phyloP scores from a whole-genome alignment of 148 eudicot species.

The Limonium bicolor region DNA sequence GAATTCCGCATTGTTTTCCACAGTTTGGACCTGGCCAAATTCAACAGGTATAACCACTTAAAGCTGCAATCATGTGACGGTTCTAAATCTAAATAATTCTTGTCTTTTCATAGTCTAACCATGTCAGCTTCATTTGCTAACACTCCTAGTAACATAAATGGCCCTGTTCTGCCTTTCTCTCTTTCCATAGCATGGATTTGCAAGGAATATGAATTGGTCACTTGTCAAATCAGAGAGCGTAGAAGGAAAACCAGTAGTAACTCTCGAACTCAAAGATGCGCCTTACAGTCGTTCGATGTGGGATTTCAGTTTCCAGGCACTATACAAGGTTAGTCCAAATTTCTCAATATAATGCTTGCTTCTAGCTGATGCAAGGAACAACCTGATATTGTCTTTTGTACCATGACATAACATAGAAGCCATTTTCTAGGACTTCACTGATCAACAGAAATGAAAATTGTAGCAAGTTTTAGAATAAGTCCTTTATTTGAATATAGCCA shows the following conservation, averaged over 20 bases:
- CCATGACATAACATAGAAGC: not conserved
- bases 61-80: no score
- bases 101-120: no score
- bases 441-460: no score
- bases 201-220: conserved; percentile 83
- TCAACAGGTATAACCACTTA: conserved; percentile 99
- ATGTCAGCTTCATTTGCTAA: no score
- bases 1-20: conserved; percentile 96
- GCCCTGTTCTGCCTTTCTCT: no score
- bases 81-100: no score
- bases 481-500: not conserved
- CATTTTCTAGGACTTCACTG: not conserved
- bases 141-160: no score
- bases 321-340: conserved; percentile 60
- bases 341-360: no score
- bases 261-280: conserved; percentile 67
- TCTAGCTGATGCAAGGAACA: not conserved
- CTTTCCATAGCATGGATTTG: conserved; percentile 99
- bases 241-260: conserved; percentile 57
- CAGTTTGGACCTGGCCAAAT: conserved; percentile 94
- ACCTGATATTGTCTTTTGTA: no score
- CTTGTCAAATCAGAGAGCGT: conserved; percentile 47
- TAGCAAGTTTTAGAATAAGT: no score
- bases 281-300: conserved; percentile 90
- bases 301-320: conserved; percentile 88